Evolutionary conservation across 2,329 filamentous ascomycete species (phyloP), one percentile per base, ranked within the genome.

Genomic region (Balansia obtecta): DNA sequence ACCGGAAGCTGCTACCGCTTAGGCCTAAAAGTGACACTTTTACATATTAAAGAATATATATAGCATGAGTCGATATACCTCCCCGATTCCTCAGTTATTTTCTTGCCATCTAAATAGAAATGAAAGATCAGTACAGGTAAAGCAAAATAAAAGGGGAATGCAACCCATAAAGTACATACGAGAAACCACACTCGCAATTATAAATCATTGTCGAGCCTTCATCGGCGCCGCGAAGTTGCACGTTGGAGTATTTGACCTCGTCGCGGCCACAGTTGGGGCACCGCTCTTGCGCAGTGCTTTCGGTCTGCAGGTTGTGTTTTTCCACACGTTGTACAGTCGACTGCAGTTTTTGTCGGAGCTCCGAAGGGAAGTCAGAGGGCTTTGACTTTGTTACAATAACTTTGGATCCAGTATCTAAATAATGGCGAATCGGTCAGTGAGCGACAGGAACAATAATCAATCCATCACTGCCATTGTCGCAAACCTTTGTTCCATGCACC

Each of bases 171-270:
- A 33, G 18, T 5, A 67, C 82, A 59, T 78, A 90, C 85, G 86
- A 90, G 68, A 88, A 74, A 52, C 88, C 87, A 64, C 90, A 96
- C 52, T 89, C 82, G 69, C 90, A 96, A 53, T 77, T 84, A 69
- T 88, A 95, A 62, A 96, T 94, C 50, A 95, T 80, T 0, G 91
- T 96, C 56, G 85, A 88, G 54, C 93, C 93, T 79, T 97, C 91
- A 66, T 98, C 93, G 50, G 91, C 93, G 73, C 89, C 83, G 59
- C 91, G 84, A 60, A 95, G 71, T 66, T 98, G 93, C 53, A 88
- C 80, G 2, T 85, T 85, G 46, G 88, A 86, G 65, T 84, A 97
- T 59, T 82, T 85, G 67, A 97, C 88, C 63, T 95, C 84, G 49
- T 82, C 82, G 49, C 82, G 75, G 15, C 85, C 88, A 65, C 93